phyloP scores from a whole-genome alignment of 768 basidiomycete genomes.

The Filobasidium floriforme region DNA sequence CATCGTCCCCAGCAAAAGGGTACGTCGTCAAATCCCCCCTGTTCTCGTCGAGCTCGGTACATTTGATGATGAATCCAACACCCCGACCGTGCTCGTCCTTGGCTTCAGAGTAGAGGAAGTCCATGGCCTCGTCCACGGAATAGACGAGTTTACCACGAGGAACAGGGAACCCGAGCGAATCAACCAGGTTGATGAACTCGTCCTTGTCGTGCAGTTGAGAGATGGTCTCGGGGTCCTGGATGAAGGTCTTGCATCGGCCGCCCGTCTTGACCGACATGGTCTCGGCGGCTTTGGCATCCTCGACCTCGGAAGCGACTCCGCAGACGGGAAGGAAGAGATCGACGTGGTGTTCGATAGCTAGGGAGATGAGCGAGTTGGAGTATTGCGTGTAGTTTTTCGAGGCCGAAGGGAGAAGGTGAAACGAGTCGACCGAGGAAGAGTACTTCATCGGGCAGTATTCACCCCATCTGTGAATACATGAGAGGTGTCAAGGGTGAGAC shows the following conservation, averaged over 20 bases:
- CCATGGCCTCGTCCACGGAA: slow-evolving; percentile 33
- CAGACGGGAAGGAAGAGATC: slow-evolving; percentile 43
- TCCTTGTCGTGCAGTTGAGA: slow-evolving; percentile 42
- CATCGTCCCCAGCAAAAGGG: slow-evolving; percentile 35
- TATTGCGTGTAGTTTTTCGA: slow-evolving; percentile 30
- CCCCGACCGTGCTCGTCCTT: slow-evolving; percentile 23
- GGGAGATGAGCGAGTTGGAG: slow-evolving; percentile 27
- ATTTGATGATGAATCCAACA: slow-evolving; percentile 40
- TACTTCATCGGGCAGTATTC: slow-evolving; percentile 39
- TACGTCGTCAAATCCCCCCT: slow-evolving; percentile 42
- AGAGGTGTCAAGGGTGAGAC: not conserved
- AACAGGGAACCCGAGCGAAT: slow-evolving; percentile 32
- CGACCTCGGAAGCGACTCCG: slow-evolving; percentile 40
- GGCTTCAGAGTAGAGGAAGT: slow-evolving; percentile 25
- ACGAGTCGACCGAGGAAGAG: slow-evolving; percentile 32
- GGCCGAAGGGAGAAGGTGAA: slow-evolving; percentile 35
- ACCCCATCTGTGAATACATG: slow-evolving; percentile 32
- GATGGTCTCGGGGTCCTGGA: slow-evolving; percentile 40
- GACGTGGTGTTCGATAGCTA: slow-evolving; percentile 34
- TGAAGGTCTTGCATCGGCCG: slow-evolving; percentile 37
- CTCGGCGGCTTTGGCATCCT: slow-evolving; percentile 42
- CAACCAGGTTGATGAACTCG: slow-evolving; percentile 38
- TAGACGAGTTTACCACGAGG: slow-evolving; percentile 36
- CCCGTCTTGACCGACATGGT: slow-evolving; percentile 30
- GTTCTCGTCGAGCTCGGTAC: slow-evolving; percentile 44